Evolutionary conservation across 352 stramenopile genomes (phyloP), one percentile per base, ranked within the genome.

Genomic region (Paralagenidium karlingii): DNA sequence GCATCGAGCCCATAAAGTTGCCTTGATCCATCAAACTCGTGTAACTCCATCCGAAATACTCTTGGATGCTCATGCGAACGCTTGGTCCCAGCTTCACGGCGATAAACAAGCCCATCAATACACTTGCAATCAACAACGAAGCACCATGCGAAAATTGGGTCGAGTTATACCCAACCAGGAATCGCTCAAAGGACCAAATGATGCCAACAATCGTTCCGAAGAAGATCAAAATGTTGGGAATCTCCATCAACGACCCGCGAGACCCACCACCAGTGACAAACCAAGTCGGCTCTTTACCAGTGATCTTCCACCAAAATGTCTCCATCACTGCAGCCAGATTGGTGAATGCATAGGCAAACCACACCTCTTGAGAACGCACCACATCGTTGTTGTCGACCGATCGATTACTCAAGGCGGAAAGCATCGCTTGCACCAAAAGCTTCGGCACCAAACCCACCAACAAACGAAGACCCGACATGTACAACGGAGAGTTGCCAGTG

Each of bases 41-140:
- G 58, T 89, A 86, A 55, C 69, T 85, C 76, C 76, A 89, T 52
- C 76, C 76, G 66, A 86, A 89, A 58, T 89, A 89, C 55, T 89
- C 76, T 47, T 86, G 73, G 55, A 89, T 83, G 48, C 69, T 85
- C 76, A 89, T 89, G 26, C 73, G 71, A 16, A 89, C 73, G 32
- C 65, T 84, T 1, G 76, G 76, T 13, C 68, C 71, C 10, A 89
- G 53, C 60, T 89, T 89, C 28, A 79, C 66, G 8, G 63, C 69
- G 43, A 89, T 77, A 46, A 86, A 86, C 2, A 86, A 51, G 29
- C 75, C 75, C 75, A 89, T 84, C 47, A 89, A 62, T 25, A 84
- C 40, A 68, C 66, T 82, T 11, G 71, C 76, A 24, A 79, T 77
- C 16, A 86, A 54, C 42, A 85, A 48, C 40, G 76, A 85, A 15